phyloP scores from a whole-genome alignment of 345 rosid species.

The Eucalyptus tenuipes region DNA sequence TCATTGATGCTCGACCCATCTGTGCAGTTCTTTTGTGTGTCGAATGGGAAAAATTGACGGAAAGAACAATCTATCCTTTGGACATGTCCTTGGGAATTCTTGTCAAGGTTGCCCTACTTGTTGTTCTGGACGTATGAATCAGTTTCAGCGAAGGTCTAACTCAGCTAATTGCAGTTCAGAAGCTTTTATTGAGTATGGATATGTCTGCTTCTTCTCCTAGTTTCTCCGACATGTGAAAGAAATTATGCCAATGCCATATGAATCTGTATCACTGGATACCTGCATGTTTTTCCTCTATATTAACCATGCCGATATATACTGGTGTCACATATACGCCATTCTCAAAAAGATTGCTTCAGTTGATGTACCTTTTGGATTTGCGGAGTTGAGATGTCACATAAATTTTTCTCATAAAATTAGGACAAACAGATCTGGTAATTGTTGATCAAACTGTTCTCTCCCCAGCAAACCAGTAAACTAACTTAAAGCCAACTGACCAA shows the following conservation, averaged over 20 bases:
- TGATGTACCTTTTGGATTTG: background rate
- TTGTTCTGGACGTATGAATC: background rate
- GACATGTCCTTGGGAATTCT: background rate
- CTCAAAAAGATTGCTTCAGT: background rate
- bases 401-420: background rate
- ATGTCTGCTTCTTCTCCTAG: background rate
- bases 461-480: background rate
- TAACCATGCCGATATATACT: background rate
- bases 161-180: background rate
- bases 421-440: background rate
- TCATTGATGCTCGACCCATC: background rate
- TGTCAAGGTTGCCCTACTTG: background rate
- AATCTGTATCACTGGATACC: background rate
- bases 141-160: background rate
- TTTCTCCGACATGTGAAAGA: background rate
- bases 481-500: background rate
- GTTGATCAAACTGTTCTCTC: background rate
- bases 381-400: background rate
- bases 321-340: background rate
- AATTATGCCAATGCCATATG: background rate
- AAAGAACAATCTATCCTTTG: background rate
- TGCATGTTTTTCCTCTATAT: background rate
- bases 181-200: background rate
- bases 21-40: background rate
- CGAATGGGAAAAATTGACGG: background rate